Evolutionary conservation across 371 early-diverging fungal genomes (phyloP).

Genomic region (Mucor saturninus): DNA sequence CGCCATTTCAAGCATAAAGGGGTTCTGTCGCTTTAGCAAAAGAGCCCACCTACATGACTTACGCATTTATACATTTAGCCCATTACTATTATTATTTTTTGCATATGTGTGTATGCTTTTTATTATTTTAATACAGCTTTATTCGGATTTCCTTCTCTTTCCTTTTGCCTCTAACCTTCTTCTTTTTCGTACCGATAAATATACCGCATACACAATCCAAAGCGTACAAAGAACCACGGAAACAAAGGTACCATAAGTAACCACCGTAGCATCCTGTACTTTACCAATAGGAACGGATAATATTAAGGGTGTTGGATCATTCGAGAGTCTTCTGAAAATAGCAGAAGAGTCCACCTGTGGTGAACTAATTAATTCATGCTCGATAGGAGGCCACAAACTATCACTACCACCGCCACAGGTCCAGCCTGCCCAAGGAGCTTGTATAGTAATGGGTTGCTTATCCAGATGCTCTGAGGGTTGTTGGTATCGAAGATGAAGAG

Average conservation of each 20-base stretch:
- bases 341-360: background rate
- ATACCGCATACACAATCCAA: constrained; percentile 39
- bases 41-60: too few species aligned
- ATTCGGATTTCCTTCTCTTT: constrained; percentile 55
- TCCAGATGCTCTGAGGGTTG: constrained; percentile 26
- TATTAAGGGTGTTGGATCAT: constrained; percentile 11
- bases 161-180: constrained; percentile 52
- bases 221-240: constrained; percentile 32
- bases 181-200: constrained; percentile 33
- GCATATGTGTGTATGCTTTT: background rate
- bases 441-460: constrained; percentile 32
- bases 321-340: constrained; percentile 5
- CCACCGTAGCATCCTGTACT: constrained; percentile 28
- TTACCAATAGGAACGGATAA: constrained; percentile 48
- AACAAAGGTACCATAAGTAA: constrained; percentile 37
- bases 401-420: constrained; percentile 28
- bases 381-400: constrained; percentile 14
- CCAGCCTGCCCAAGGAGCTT: constrained; percentile 45
- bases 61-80: background rate
- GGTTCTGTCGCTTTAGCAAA: too few species aligned
- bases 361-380: constrained; percentile 18
- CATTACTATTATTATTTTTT: background rate
- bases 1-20: too few species aligned
- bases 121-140: background rate
- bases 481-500: constrained; percentile 55